Evolutionary conservation across 2,329 filamentous ascomycete species (phyloP).

Genomic region (Lecanicillium sp.): DNA sequence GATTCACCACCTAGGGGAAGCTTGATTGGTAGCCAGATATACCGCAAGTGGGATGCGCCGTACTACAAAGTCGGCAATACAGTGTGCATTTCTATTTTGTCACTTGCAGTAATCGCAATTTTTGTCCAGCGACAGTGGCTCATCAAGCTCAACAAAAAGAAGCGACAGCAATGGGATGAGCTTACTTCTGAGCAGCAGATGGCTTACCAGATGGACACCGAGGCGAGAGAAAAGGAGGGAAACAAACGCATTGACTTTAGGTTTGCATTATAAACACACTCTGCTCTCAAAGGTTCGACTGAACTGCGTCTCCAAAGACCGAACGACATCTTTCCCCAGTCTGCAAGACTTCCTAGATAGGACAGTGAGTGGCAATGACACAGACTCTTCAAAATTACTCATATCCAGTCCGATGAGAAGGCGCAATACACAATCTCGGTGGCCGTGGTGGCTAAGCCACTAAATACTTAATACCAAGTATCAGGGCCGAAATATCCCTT

Average conservation of each 20-base stretch:
- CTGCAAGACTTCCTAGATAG: too few species aligned
- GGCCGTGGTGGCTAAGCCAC: too few species aligned
- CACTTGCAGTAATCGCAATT: constrained; percentile 41
- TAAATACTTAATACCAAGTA: constrained; percentile 3
- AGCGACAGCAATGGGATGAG: constrained; percentile 35
- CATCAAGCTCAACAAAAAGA: constrained; percentile 38
- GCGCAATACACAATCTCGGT: too few species aligned
- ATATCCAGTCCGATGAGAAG: too few species aligned
- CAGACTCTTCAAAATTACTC: too few species aligned
- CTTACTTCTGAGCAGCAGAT: constrained; percentile 37
- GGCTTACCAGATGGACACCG: constrained; percentile 37
- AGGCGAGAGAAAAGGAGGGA: constrained; percentile 35
- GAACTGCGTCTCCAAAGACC: too few species aligned
- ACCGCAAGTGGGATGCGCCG: constrained; percentile 42
- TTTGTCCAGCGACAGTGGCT: constrained; percentile 38
- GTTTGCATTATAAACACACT: constrained; percentile 35
- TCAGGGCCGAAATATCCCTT: constrained; percentile 5
- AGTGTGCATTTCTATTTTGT: constrained; percentile 44
- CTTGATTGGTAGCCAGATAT: constrained; percentile 38
- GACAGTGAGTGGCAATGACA: too few species aligned
- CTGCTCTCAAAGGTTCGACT: too few species aligned
- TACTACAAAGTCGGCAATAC: constrained; percentile 52
- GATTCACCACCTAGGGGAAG: constrained; percentile 23
- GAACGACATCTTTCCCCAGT: too few species aligned
- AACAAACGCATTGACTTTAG: constrained; percentile 44